phyloP scores from a whole-genome alignment of 2,329 filamentous ascomycete genomes.

The Colletotrichum cuscutae region DNA sequence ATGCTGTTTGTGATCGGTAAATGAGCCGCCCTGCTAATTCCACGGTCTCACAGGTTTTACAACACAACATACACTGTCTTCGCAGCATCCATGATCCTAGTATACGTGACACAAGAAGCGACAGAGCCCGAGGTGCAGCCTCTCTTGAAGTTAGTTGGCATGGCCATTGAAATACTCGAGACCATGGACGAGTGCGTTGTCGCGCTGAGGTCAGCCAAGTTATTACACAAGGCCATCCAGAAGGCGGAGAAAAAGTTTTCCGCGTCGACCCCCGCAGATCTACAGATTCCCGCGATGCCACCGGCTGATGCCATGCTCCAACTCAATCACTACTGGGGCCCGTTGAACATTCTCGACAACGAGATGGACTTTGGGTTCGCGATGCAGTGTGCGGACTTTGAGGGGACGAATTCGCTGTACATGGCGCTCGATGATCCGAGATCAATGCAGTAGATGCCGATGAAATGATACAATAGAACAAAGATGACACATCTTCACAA shows the following conservation, averaged over 20 bases:
- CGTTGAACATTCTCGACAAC: slow-evolving; percentile 39
- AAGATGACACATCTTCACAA: background rate
- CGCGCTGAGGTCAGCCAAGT: slow-evolving; percentile 39
- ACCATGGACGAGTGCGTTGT: slow-evolving; percentile 42
- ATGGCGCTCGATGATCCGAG: slow-evolving; percentile 23
- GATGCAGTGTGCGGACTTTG: slow-evolving; percentile 37
- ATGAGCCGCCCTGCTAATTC: background rate
- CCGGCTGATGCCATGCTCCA: slow-evolving; percentile 33
- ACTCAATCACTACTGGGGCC: slow-evolving; percentile 40
- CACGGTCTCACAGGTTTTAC: slow-evolving; percentile 39
- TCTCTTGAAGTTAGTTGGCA: slow-evolving; percentile 37
- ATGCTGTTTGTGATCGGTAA: rapidly evolving
- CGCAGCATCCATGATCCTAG: slow-evolving; percentile 42
- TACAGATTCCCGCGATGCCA: slow-evolving; percentile 21
- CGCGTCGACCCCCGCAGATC: background rate
- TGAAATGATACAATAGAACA: background rate
- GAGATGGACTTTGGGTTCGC: slow-evolving; percentile 39
- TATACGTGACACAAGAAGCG: slow-evolving; percentile 40
- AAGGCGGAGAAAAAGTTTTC: slow-evolving; percentile 35
- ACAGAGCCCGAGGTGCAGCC: slow-evolving; percentile 34
- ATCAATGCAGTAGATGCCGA: background rate
- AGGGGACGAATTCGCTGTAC: slow-evolving; percentile 22
- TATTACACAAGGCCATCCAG: slow-evolving; percentile 40
- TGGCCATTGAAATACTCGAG: slow-evolving; percentile 40
- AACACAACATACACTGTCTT: slow-evolving; percentile 45